phyloP scores from a whole-genome alignment of 2,329 filamentous ascomycete species.

The Colletotrichum cuscutae region DNA sequence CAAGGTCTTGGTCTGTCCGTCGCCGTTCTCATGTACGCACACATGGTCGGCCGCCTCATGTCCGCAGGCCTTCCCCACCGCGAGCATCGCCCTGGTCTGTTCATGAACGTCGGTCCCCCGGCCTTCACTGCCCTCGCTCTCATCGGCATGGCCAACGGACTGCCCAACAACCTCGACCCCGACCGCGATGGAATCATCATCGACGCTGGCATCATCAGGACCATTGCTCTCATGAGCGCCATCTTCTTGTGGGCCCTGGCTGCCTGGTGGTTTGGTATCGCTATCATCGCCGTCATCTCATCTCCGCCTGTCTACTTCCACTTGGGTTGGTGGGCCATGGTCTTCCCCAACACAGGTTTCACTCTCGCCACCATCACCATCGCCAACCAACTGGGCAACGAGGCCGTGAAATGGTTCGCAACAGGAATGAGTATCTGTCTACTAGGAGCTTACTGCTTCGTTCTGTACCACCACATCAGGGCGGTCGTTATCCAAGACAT shows the following conservation, averaged over 20 bases:
- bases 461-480: slow-evolving; percentile 55
- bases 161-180: slow-evolving; percentile 59
- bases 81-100: slow-evolving; percentile 75
- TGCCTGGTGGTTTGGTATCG: slow-evolving; percentile 66
- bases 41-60: slow-evolving; percentile 79
- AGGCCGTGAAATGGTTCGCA: slow-evolving; percentile 57
- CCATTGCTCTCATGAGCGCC: slow-evolving; percentile 57
- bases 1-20: slow-evolving; percentile 77
- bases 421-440: slow-evolving; percentile 62
- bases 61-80: slow-evolving; percentile 69
- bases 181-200: slow-evolving; percentile 52
- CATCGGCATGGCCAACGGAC: slow-evolving; percentile 71
- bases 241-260: slow-evolving; percentile 74
- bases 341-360: slow-evolving; percentile 72
- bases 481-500: slow-evolving; percentile 64
- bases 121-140: slow-evolving; percentile 77
- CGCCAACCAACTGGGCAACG: slow-evolving; percentile 57
- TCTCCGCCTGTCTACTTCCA: slow-evolving; percentile 63
- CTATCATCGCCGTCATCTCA: slow-evolving; percentile 44
- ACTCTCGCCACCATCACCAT: slow-evolving; percentile 66
- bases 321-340: slow-evolving; percentile 72
- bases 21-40: slow-evolving; percentile 77
- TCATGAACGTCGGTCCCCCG: slow-evolving; percentile 81
- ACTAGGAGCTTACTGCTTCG: slow-evolving; percentile 52
- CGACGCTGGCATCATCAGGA: slow-evolving; percentile 55